phyloP scores from a whole-genome alignment of 2,329 filamentous ascomycete species.

The Calonectria leucothoes region DNA sequence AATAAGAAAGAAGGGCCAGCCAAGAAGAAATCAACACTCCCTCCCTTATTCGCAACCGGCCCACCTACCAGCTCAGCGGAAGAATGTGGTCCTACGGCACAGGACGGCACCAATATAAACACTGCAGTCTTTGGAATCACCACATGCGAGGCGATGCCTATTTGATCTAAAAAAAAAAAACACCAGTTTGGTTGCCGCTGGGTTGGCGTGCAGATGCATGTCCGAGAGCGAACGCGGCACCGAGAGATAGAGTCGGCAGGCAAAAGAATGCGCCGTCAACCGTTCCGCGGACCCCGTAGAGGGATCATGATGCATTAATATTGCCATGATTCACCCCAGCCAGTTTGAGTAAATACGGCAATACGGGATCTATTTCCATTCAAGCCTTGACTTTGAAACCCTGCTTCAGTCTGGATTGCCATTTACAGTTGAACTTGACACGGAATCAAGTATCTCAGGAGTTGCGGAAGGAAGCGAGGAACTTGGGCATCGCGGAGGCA shows the following conservation, averaged over 20 bases:
- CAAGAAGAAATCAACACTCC: neutral
- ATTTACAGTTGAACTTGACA: neutral
- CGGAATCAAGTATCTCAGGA: neutral
- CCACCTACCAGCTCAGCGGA: neutral
- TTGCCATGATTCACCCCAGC: neutral
- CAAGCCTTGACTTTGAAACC: neutral
- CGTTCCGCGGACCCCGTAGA: neutral
- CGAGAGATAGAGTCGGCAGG: neutral
- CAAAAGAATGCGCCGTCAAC: neutral
- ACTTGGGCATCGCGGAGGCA: neutral
- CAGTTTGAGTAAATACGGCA: neutral
- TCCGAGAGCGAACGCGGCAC: neutral
- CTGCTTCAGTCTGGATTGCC: neutral
- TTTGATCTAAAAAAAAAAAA: neutral
- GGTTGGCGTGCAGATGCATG: neutral
- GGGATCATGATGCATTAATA: neutral
- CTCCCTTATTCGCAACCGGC: neutral
- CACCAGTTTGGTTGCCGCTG: neutral
- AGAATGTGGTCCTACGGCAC: neutral
- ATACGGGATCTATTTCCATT: neutral
- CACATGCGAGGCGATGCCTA: neutral
- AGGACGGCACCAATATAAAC: neutral
- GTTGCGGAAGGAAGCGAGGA: neutral
- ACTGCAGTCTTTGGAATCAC: neutral
- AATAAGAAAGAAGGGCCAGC: neutral